Percentiles rank a stretch among this genome's conserved stretches.
phyloP scores from a whole-genome alignment of 2,329 filamentous ascomycete genomes.

The Cylindrodendrum hubeiense region DNA sequence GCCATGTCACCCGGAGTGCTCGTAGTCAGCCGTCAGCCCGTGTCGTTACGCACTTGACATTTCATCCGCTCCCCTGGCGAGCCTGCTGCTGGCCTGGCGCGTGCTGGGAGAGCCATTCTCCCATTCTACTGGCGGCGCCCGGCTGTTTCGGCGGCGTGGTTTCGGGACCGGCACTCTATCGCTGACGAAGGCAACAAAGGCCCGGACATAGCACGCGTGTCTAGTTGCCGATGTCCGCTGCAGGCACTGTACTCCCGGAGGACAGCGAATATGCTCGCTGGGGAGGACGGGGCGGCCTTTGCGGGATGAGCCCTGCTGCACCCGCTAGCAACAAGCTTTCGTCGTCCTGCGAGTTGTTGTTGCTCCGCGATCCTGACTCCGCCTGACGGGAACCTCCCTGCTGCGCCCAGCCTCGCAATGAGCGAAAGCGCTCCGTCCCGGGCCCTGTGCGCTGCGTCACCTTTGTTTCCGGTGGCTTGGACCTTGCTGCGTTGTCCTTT shows the following conservation, averaged over 20 bases:
- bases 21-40: background rate
- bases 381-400: slow-evolving; percentile 33
- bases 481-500: slow-evolving; percentile 22
- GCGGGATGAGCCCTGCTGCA: slow-evolving; percentile 28
- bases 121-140: slow-evolving; percentile 26
- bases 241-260: slow-evolving; percentile 5
- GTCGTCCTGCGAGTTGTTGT: slow-evolving; percentile 25
- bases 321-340: slow-evolving; percentile 25
- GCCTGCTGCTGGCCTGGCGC: background rate
- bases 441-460: slow-evolving; percentile 10
- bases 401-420: background rate
- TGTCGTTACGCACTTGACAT: background rate
- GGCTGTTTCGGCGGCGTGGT: slow-evolving; percentile 40
- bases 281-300: background rate
- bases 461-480: slow-evolving; percentile 8
- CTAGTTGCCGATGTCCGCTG: slow-evolving; percentile 1
- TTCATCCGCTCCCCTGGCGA: background rate
- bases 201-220: slow-evolving; percentile 10
- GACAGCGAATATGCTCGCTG: slow-evolving; percentile 4
- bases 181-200: slow-evolving; percentile 30
- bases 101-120: background rate
- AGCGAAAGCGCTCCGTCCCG: slow-evolving; percentile 3
- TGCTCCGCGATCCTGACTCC: slow-evolving; percentile 18
- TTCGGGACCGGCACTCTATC: slow-evolving; percentile 21
- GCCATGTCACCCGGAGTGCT: slow-evolving; percentile 4